These are phyloP conservation scores for Aspergillus sp. DNA, from an alignment of 2,329 filamentous ascomycete species.

Conservation along the genomic window DNA sequence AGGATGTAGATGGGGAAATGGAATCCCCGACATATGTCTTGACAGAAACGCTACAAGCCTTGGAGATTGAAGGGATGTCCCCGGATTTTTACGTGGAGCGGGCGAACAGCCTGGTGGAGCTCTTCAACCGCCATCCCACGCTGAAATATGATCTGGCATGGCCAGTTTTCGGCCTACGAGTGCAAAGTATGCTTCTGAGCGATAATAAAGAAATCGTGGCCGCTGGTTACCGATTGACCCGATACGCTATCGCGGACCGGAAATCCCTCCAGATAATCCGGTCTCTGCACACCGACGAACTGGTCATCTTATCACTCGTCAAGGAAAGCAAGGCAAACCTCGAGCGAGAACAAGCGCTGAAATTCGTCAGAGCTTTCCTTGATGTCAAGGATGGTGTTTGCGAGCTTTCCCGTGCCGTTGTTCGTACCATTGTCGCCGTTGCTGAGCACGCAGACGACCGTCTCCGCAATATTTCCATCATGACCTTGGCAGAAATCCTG, in stretches of 20 bases:
- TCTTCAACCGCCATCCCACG: conserved; percentile 89
- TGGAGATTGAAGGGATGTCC: conserved; percentile 80
- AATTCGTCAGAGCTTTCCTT: conserved; percentile 89
- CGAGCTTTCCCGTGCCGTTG: conserved; percentile 79
- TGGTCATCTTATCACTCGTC: conserved; percentile 85
- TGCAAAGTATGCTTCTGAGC: conserved; percentile 93
- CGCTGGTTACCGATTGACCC: conserved; percentile 84
- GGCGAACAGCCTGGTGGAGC: conserved; percentile 84
- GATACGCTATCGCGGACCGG: conserved; percentile 89
- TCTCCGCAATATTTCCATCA: conserved; percentile 79
- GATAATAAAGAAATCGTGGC: conserved; percentile 94
- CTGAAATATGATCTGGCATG: conserved; percentile 95
- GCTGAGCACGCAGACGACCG: conserved; percentile 82
- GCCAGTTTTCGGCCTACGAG: conserved; percentile 86
- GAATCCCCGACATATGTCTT: conserved; percentile 91
- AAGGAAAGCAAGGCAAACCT: conserved; percentile 97
- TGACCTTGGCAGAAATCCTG: conserved; percentile 87
- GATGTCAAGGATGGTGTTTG: conserved; percentile 89
- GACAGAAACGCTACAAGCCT: conserved; percentile 78
- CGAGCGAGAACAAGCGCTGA: conserved; percentile 91
- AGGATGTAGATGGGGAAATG: conserved; percentile 58
- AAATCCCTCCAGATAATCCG: conserved; percentile 84
- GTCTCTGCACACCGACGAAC: conserved; percentile 78
- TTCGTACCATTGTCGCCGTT: conserved; percentile 82
- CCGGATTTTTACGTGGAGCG: conserved; percentile 93